Evolutionary conservation across 768 basidiomycete species (phyloP), one percentile per base, ranked within the genome.

Genomic region (Calocybe gangraenosa): DNA sequence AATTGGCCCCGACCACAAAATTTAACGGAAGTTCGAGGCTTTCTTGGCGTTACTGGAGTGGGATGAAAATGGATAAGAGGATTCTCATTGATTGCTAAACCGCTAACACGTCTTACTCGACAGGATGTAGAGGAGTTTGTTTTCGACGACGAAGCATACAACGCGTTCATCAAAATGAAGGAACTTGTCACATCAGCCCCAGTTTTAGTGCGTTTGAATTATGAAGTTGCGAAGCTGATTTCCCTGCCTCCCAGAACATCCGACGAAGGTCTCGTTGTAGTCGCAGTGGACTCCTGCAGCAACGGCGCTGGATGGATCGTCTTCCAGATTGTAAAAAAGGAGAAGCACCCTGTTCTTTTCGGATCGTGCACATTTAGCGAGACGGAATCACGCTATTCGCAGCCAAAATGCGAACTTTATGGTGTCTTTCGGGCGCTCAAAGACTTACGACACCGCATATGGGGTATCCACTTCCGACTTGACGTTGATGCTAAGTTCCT

Each of bases 391-490:
- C 43, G 56, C 3, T 72, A 70, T 42, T 65, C 64, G 0, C 68
- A 70, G 47, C 58, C 67, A 0, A 71, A 72, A 40, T 40, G 64
- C 0, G 68, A 71, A 44, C 56, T 71, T 0, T 74, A 66, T 38
- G 64, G 69, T 0, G 38, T 70, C 0, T 71, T 58, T 38, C 41
- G 65, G 0, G 58, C 65, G 0, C 31, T 71, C n/a, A 60, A 59
- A 30, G 59, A 56, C 2, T 35, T 64, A 17, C 50, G 63, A 1
- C 56, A 65, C 30, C 45, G 60, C 1, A 40, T 68, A 1, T 65
- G 57, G 58, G 67, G 63, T 8, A 42, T 64, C 0, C 58, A 58
- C 40, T 63, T 69, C 37, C 35, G 58, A 3, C 18, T 69, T 0
- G 63, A 71, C 40, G 58, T 66, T 3, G 66, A 71, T 46, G 69